A percentile compares a stretch with the other conserved stretches of the same genome.
Conservation (phyloP, 495 filamentous ascomycete species). For the Astrothelium subdiscretum region DNA sequence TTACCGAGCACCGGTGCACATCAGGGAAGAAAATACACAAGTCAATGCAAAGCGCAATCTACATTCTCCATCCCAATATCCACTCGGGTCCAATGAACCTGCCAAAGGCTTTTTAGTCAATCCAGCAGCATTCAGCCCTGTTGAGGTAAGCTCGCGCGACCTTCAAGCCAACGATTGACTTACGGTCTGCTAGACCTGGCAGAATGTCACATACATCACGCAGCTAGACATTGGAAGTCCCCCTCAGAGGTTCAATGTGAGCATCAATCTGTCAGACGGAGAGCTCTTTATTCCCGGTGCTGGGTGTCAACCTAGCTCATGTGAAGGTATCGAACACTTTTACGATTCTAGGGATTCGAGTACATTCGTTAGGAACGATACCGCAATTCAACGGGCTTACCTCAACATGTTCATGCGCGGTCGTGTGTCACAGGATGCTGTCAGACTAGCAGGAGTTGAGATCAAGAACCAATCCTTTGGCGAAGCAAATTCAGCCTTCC, state of each 20-base stretch:
- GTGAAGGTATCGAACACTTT: neutral
- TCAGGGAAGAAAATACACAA: too few relatives aligned
- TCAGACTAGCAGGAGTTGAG: neutral
- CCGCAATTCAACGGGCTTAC: neutral
- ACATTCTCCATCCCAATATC: too few relatives aligned
- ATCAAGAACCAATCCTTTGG: neutral
- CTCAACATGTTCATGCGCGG: neutral
- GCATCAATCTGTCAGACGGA: neutral
- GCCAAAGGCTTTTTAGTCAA: too few relatives aligned
- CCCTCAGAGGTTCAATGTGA: neutral
- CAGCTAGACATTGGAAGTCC: neutral
- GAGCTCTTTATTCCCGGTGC: neutral
- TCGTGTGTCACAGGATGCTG: neutral
- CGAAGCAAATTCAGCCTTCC: neutral
- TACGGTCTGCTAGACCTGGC: neutral
- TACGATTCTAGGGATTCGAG: neutral
- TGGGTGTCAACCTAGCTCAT: neutral
- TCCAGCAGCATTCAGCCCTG: neutral
- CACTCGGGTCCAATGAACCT: too few relatives aligned
- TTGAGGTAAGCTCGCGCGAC: neutral
- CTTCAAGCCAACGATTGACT: neutral
- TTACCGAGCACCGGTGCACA: too few relatives aligned
- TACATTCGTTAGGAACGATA: neutral
- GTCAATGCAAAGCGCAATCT: too few relatives aligned
- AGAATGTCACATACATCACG: neutral